phyloP scores from a whole-genome alignment of 192 early-diverging fungal genomes.

The Martensiomyces pterosporus region DNA sequence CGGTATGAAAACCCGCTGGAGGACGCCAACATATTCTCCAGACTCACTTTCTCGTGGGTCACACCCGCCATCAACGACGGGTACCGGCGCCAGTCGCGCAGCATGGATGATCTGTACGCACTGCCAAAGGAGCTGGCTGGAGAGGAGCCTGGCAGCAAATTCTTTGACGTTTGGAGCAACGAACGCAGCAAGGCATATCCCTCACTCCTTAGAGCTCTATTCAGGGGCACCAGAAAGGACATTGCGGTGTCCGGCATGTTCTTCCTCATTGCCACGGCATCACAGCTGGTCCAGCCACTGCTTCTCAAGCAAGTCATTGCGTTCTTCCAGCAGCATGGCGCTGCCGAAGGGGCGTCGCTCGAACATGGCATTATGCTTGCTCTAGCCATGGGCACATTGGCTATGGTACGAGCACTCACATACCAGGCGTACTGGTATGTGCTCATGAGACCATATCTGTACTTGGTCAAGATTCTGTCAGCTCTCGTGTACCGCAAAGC shows the following conservation, averaged over 20 bases:
- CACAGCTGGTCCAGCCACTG: neutral
- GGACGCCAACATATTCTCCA: neutral
- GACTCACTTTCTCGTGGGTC: neutral
- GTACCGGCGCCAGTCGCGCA: neutral
- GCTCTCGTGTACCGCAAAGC: conserved; percentile 14
- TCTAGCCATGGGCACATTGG: neutral
- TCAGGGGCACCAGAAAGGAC: neutral
- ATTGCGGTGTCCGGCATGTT: neutral
- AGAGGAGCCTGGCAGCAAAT: neutral
- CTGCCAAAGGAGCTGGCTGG: neutral
- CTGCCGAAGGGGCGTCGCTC: neutral
- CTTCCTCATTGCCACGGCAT: neutral
- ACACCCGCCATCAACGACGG: neutral
- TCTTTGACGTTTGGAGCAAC: neutral
- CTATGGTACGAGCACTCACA: neutral
- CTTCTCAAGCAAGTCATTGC: neutral
- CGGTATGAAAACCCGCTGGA: neutral
- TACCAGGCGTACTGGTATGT: conserved; percentile 59
- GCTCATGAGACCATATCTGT: conserved; percentile 74
- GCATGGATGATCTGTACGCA: neutral
- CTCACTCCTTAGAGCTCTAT: neutral
- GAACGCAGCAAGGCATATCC: neutral
- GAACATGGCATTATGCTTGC: neutral
- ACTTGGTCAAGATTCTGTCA: conserved; percentile 47
- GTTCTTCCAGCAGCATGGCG: neutral